Evolutionary conservation across 768 basidiomycete genomes (phyloP).

Genomic region (Boletus rubescentipes): DNA sequence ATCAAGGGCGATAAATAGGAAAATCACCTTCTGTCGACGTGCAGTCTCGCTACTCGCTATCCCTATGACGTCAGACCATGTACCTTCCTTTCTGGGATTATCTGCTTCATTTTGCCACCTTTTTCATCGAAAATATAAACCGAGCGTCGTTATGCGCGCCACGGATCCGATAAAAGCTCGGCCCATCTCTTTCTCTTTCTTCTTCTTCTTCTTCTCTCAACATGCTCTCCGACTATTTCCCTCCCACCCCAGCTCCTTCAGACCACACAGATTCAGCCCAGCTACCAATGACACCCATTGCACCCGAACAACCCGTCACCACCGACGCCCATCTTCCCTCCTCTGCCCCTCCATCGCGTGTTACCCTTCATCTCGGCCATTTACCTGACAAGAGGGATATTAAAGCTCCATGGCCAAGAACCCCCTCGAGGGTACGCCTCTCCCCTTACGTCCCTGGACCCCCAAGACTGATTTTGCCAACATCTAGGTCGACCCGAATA

Average conservation of each 20-base stretch:
- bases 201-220: not conserved
- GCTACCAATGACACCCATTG: conserved; percentile 4
- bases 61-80: conserved; percentile 27
- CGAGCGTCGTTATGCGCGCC: not conserved
- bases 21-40: not conserved
- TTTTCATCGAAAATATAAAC: conserved; percentile 26
- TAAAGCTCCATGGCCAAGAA: conserved; percentile 70
- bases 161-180: conserved; percentile 10
- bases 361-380: conserved; percentile 73
- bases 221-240: conserved; percentile 21
- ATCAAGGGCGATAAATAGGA: too few relatives aligned
- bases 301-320: not conserved
- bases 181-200: not conserved
- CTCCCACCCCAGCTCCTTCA: conserved; percentile 32
- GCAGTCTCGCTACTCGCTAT: not conserved
- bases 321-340: conserved; percentile 14
- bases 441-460: not conserved
- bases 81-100: conserved; percentile 31
- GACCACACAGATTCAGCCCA: conserved; percentile 11
- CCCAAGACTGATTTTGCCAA: not conserved
- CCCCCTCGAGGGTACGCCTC: conserved; percentile 60
- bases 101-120: conserved; percentile 3
- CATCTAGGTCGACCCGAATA: conserved; percentile 76
- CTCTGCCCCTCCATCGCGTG: conserved; percentile 48
- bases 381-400: conserved; percentile 72